A percentile compares a stretch with the other conserved stretches of the same genome.
Evolutionary conservation across 2,329 filamentous ascomycete genomes (phyloP).

Genomic region (Lachnellula occidentalis): DNA sequence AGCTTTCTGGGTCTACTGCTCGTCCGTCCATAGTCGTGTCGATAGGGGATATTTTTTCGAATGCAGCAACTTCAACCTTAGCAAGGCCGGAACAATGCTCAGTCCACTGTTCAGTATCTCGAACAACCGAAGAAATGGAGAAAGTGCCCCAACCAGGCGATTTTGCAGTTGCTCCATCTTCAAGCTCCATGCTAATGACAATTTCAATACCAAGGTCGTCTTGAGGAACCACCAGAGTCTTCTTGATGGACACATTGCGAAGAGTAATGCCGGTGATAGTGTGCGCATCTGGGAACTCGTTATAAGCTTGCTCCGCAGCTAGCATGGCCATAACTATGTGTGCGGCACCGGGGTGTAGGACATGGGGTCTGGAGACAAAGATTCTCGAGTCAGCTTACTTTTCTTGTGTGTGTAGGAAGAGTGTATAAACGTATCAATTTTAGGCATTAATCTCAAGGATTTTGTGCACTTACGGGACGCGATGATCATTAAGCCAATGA

Average conservation of each 20-base stretch:
- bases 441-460: no score
- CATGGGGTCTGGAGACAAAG: slow-evolving; percentile 32
- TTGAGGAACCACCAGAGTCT: background rate
- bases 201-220: slow-evolving; percentile 9
- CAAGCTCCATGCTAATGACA: slow-evolving; percentile 12
- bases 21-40: background rate
- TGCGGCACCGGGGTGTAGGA: slow-evolving; percentile 40
- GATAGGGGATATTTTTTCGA: background rate
- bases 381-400: background rate
- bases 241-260: slow-evolving; percentile 20
- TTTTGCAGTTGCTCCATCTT: background rate
- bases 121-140: slow-evolving; percentile 7
- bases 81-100: slow-evolving; percentile 27
- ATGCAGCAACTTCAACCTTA: background rate
- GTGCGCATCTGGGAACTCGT: slow-evolving; percentile 31
- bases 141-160: background rate
- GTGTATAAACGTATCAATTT: no score
- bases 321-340: slow-evolving; percentile 44
- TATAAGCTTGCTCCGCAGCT: slow-evolving; percentile 32
- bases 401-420: no score
- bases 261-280: slow-evolving; percentile 20
- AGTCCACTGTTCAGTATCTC: slow-evolving; percentile 13
- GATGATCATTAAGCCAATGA: no score
- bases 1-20: slow-evolving; percentile 10
- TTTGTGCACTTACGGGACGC: no score